These are phyloP conservation scores for Colletotrichum somersetense DNA, from an alignment of 2,329 filamentous ascomycete species.

Conservation along the genomic window DNA sequence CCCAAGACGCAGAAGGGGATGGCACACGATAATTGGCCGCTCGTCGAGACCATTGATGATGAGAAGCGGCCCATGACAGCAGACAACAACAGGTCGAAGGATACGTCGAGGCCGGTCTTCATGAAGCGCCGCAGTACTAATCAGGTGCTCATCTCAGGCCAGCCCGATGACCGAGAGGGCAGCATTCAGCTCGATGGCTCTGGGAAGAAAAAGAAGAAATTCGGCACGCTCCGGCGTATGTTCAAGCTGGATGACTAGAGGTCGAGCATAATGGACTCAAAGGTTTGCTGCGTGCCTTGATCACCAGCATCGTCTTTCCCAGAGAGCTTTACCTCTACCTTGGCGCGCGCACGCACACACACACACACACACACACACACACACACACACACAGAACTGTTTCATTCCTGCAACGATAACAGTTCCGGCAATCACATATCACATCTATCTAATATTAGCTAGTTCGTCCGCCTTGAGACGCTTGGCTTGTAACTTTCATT, in stretches of 20 bases:
- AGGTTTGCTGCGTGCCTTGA: neutral
- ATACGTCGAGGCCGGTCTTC: constrained; percentile 47
- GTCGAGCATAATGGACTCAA: neutral
- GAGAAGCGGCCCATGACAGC: constrained; percentile 53
- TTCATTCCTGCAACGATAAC: neutral
- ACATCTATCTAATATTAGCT: neutral
- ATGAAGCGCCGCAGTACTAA: constrained; percentile 55
- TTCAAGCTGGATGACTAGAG: constrained; percentile 66
- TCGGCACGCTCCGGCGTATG: constrained; percentile 73
- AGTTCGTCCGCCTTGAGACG: neutral
- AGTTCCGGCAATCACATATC: neutral
- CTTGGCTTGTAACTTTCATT: neutral
- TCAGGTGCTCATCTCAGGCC: constrained; percentile 40
- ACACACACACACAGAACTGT: neutral
- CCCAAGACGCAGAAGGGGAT: constrained; percentile 44
- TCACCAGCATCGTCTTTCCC: neutral
- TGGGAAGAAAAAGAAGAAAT: constrained; percentile 72
- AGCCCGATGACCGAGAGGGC: constrained; percentile 22
- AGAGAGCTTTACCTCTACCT: neutral
- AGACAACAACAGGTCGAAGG: constrained; percentile 45
- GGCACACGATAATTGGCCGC: constrained; percentile 61
- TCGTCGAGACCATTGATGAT: constrained; percentile 49
- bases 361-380: neutral
- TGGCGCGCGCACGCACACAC: neutral
- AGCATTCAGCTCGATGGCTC: constrained; percentile 39